phyloP scores from a whole-genome alignment of 306 rosid genomes.

The Inga leiocalycina region DNA sequence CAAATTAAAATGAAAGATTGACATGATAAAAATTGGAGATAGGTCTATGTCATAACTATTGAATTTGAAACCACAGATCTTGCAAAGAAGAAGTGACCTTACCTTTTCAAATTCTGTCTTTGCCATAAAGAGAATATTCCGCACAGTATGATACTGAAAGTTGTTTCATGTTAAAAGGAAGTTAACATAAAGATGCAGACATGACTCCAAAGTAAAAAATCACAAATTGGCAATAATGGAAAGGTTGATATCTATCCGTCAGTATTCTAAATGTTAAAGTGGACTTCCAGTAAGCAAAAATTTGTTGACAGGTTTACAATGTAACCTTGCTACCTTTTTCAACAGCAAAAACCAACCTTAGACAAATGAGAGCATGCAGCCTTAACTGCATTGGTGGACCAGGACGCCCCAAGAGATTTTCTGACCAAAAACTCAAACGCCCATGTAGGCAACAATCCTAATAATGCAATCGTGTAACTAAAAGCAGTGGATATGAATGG shows the following conservation, averaged over 20 bases:
- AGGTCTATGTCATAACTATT: neutral
- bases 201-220: slow-evolving; percentile 4
- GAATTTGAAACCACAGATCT: slow-evolving; percentile 6
- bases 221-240: slow-evolving; percentile 1
- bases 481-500: slow-evolving; percentile 49
- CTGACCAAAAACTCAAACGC: slow-evolving; percentile 59
- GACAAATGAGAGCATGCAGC: slow-evolving; percentile 84
- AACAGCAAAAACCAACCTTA: slow-evolving; percentile 55
- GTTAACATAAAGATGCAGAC: slow-evolving; percentile 30
- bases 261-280: slow-evolving; percentile 9
- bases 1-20: slow-evolving; percentile 1
- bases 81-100: slow-evolving; percentile 27
- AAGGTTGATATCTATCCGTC: slow-evolving; percentile 10
- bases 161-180: slow-evolving; percentile 25
- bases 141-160: slow-evolving; percentile 83
- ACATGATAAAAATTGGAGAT: neutral
- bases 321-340: slow-evolving; percentile 5
- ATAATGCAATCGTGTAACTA: slow-evolving; percentile 53
- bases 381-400: slow-evolving; percentile 80
- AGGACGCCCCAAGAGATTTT: slow-evolving; percentile 65
- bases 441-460: slow-evolving; percentile 66
- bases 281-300: slow-evolving; percentile 1
- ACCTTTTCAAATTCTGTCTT: slow-evolving; percentile 81
- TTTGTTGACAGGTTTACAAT: slow-evolving; percentile 16
- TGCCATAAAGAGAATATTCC: slow-evolving; percentile 79